Evolutionary conservation across 2,329 filamentous ascomycete genomes (phyloP).

Genomic region (Monilinia fructigena): DNA sequence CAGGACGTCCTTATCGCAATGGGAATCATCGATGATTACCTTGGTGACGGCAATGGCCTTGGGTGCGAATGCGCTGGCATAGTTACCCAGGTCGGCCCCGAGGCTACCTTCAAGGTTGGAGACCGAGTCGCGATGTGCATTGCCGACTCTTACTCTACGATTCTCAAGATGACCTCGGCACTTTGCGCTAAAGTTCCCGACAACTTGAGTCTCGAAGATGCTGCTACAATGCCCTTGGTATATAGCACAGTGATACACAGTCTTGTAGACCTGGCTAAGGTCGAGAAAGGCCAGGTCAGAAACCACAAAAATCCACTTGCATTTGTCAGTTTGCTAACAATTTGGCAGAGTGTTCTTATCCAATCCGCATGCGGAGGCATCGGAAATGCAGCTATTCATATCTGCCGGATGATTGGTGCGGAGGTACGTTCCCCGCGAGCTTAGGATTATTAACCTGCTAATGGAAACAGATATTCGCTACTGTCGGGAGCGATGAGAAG

Average conservation of each 20-base stretch:
- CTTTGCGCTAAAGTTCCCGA: slow-evolving; percentile 27
- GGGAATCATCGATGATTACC: slow-evolving; percentile 30
- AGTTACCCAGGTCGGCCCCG: slow-evolving; percentile 31
- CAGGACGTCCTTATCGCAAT: slow-evolving; percentile 29
- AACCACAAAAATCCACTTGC: too few species aligned
- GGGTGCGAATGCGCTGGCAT: slow-evolving; percentile 35
- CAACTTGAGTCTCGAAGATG: slow-evolving; percentile 27
- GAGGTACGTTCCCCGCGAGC: slow-evolving; percentile 31
- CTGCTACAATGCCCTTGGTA: slow-evolving; percentile 28
- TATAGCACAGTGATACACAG: slow-evolving; percentile 30
- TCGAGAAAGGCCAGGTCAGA: not conserved
- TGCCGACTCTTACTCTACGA: not conserved
- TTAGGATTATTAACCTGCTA: too few species aligned
- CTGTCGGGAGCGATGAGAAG: slow-evolving; percentile 31
- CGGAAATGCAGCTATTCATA: slow-evolving; percentile 39
- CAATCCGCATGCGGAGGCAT: slow-evolving; percentile 40
- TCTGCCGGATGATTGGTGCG: slow-evolving; percentile 35
- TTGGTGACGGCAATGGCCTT: slow-evolving; percentile 25
- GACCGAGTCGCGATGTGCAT: slow-evolving; percentile 29
- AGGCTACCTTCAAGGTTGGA: slow-evolving; percentile 30
- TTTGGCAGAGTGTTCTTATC: slow-evolving; percentile 37
- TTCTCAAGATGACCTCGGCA: slow-evolving; percentile 36
- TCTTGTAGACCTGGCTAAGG: slow-evolving; percentile 26
- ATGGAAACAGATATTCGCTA: slow-evolving; percentile 34
- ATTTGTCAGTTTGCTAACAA: not conserved